Base-by-base conservation (phyloP, 257 asterid genomes). In the Gentiana straminea region DNA sequence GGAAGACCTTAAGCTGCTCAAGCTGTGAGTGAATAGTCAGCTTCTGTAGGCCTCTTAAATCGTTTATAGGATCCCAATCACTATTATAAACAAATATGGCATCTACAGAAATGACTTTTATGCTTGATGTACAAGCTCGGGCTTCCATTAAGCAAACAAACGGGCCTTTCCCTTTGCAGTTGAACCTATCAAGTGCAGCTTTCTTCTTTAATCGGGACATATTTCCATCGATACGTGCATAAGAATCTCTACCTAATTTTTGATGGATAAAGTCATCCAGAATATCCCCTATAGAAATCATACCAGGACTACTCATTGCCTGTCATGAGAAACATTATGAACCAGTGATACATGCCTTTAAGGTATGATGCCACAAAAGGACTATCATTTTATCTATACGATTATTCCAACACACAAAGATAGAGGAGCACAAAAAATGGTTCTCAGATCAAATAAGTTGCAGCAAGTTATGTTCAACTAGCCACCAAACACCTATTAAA, bases 61-160 rank as follows among this genome's bases (percentile, higher is more conserved):
- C 92, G 62, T 74, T 80, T 50, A 52, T 48, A 41, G 94, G 86
- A 52, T 82, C 86, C 83, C 84, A 82, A 67, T 80, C 82, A 69
- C 86, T 79, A 72, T 79, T 78, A 71, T 82, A 82, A 48, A 82
- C 49, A 51, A 82, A 64, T 37, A 82, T 65, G 3, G 64, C 36
- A 69, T 85, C 92, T 39, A 82, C 41, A 13, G 74, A 73, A 11
- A 54, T 51, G 35, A 85, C 76, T 50, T 67, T 71, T 8, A 67
- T 59, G 70, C 83, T 74, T 56, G 80, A 72, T 50, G 51, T 2
- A 67, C 94, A 82, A n/a, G 79, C 74, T 15, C 68, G 78, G 35
- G 78, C 75, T 70, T 82, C 86, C 65, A 85, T 76, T 68, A 85
- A 61, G 70, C 83, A 68, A 56, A 70, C 69, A 11, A 82, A 80